Percentiles rank a stretch among this genome's conserved stretches.
Conservation (phyloP, 2,329 filamentous ascomycete species). For the Pseudopyrenochaeta lycopersici region DNA sequence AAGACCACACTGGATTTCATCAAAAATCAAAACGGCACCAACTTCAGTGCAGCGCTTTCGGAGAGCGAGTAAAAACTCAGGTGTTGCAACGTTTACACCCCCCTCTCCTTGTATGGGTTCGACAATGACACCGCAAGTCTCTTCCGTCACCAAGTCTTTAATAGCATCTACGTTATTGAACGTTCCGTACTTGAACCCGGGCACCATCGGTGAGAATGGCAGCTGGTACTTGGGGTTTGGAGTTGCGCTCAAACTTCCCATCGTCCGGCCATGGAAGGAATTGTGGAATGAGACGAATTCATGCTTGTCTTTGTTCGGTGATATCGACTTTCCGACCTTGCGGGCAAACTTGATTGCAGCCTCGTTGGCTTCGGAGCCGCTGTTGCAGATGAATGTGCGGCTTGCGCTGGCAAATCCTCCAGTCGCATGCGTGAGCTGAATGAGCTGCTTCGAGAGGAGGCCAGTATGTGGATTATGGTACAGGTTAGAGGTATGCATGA, state of each 20-base stretch:
- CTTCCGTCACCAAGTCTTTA: constrained; percentile 77
- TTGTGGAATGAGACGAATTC: constrained; percentile 91
- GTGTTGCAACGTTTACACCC: constrained; percentile 83
- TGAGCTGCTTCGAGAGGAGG: constrained; percentile 82
- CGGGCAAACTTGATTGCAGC: constrained; percentile 96
- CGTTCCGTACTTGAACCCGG: constrained; percentile 85
- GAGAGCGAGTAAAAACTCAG: constrained; percentile 85
- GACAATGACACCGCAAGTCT: constrained; percentile 92
- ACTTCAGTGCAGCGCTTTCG: constrained; percentile 85
- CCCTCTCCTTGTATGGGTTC: constrained; percentile 98
- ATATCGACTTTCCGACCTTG: constrained; percentile 82
- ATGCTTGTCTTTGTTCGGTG: constrained; percentile 75
- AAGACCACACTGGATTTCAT: constrained; percentile 97
- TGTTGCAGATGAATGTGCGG: constrained; percentile 93
- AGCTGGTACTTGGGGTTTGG: constrained; percentile 98
- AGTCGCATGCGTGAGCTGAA: constrained; percentile 80
- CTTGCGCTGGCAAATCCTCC: constrained; percentile 83
- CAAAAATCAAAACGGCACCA: constrained; percentile 88
- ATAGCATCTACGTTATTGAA: constrained; percentile 84
- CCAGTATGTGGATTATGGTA: constrained; percentile 98
- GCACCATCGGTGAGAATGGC: constrained; percentile 94
- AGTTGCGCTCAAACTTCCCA: constrained; percentile 94
- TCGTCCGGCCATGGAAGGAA: constrained; percentile 95
- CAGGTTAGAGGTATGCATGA: constrained; percentile 93
- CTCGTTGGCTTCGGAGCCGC: constrained; percentile 96